A percentile compares a stretch with the other conserved stretches of the same genome.
Evolutionary conservation across 441 rosid species (phyloP).

Genomic region (Breynia disticha): DNA sequence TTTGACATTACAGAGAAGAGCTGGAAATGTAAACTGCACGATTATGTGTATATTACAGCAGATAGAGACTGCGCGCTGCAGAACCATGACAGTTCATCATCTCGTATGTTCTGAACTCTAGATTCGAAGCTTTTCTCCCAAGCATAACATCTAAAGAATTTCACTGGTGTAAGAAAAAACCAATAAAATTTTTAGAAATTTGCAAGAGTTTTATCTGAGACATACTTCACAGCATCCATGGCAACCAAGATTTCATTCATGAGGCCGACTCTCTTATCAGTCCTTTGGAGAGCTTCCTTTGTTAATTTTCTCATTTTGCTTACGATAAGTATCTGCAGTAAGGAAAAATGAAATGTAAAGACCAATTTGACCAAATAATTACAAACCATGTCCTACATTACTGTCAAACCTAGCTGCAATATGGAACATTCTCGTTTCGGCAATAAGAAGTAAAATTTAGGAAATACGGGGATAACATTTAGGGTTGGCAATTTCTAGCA

Average conservation of each 20-base stretch:
- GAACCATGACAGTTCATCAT: conserved; percentile 83
- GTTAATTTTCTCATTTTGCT: conserved; percentile 83
- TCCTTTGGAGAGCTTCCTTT: conserved; percentile 86
- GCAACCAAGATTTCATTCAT: conserved; percentile 89
- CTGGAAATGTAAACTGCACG: conserved; percentile 3
- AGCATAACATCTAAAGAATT: conserved; percentile 70
- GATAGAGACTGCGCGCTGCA: conserved; percentile 68
- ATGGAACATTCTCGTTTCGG: too few species aligned
- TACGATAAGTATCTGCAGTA: conserved; percentile 57
- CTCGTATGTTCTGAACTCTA: conserved; percentile 58
- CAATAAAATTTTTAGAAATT: conserved; percentile 2
- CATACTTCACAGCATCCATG: conserved; percentile 96
- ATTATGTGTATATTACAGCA: conserved; percentile 45
- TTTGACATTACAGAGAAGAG: not conserved
- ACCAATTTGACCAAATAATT: too few species aligned
- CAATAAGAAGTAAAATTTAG: too few species aligned
- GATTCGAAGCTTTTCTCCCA: conserved; percentile 95
- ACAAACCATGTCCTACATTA: too few species aligned
- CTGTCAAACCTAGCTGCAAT: too few species aligned
- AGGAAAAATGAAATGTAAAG: conserved; percentile 8
- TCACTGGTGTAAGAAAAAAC: conserved; percentile 11
- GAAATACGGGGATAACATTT: too few species aligned
- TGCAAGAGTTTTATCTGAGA: conserved; percentile 6
- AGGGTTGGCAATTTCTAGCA: too few species aligned
- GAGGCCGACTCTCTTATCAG: conserved; percentile 90